A percentile compares a stretch with the other conserved stretches of the same genome.
Evolutionary conservation across 768 basidiomycete species (phyloP).

Genomic region (Lactifluus subvellereus): DNA sequence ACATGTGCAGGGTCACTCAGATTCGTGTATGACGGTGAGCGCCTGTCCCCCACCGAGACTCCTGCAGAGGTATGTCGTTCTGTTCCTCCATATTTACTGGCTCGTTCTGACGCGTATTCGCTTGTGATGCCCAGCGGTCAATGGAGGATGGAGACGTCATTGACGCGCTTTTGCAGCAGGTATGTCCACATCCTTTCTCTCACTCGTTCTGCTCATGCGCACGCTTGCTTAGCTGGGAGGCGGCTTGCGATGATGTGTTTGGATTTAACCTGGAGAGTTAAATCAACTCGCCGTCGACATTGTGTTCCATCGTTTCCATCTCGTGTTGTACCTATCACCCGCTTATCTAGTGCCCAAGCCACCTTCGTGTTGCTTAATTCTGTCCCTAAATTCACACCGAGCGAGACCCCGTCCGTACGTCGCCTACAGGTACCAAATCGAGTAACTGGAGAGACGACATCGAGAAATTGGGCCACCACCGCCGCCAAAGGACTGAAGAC

Average conservation of each 20-base stretch:
- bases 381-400: neutral
- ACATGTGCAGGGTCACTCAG: slow-evolving; percentile 17
- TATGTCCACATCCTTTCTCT: neutral
- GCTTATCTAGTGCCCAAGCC: slow-evolving; percentile 1
- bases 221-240: slow-evolving; percentile 11
- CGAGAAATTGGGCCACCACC: too few species aligned
- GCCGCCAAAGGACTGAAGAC: too few species aligned
- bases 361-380: neutral
- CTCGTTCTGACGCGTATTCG: slow-evolving; percentile 1
- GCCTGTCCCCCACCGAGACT: slow-evolving; percentile 16
- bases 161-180: slow-evolving; percentile 23
- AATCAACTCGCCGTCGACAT: neutral
- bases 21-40: slow-evolving; percentile 23
- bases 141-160: slow-evolving; percentile 24
- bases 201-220: neutral
- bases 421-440: neutral
- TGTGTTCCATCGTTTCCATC: neutral
- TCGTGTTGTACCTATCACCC: slow-evolving; percentile 14
- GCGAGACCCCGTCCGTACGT: neutral
- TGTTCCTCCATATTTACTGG: neutral
- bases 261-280: neutral
- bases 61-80: slow-evolving; percentile 14
- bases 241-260: neutral
- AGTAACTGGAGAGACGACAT: neutral
- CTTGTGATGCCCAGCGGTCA: neutral